Conservation (phyloP, 2,329 filamentous ascomycete species). For the Penicillium brevicompactum region DNA sequence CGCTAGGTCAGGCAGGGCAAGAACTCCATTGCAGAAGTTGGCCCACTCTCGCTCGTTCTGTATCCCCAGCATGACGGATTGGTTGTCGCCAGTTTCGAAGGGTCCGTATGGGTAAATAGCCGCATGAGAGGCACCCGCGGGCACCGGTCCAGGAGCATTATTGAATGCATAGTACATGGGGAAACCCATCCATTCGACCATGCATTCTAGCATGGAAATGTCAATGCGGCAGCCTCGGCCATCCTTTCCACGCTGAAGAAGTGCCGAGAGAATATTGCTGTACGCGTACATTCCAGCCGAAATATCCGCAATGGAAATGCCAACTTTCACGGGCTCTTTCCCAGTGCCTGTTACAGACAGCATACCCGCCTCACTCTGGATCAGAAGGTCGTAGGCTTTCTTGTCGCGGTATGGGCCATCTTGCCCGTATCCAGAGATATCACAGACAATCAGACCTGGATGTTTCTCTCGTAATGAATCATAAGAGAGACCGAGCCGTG, state of each 20-base stretch:
- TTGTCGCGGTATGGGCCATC: constrained; percentile 56
- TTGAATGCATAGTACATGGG: constrained; percentile 58
- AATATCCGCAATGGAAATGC: constrained; percentile 59
- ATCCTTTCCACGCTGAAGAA: constrained; percentile 53
- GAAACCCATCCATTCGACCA: constrained; percentile 63
- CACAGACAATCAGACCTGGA: constrained; percentile 54
- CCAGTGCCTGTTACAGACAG: constrained; percentile 54
- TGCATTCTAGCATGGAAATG: constrained; percentile 61
- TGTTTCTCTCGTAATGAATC: constrained; percentile 46
- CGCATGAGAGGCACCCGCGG: constrained; percentile 56
- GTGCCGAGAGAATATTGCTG: constrained; percentile 53
- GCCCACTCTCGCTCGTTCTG: constrained; percentile 62
- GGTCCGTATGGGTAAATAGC: constrained; percentile 61
- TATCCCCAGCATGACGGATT: constrained; percentile 58
- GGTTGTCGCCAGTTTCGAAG: constrained; percentile 52
- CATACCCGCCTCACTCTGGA: constrained; percentile 58
- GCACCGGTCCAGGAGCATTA: constrained; percentile 45
- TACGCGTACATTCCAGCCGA: constrained; percentile 57
- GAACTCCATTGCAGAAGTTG: constrained; percentile 51
- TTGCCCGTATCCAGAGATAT: constrained; percentile 57
- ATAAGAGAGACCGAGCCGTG: constrained; percentile 52
- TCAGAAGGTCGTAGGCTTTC: constrained; percentile 59
- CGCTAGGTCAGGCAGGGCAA: constrained; percentile 46
- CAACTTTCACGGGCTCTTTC: constrained; percentile 52
- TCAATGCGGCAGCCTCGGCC: constrained; percentile 55